Base-by-base conservation (phyloP, 2,329 filamentous ascomycete genomes). In the Pseudonectria foliicola region DNA sequence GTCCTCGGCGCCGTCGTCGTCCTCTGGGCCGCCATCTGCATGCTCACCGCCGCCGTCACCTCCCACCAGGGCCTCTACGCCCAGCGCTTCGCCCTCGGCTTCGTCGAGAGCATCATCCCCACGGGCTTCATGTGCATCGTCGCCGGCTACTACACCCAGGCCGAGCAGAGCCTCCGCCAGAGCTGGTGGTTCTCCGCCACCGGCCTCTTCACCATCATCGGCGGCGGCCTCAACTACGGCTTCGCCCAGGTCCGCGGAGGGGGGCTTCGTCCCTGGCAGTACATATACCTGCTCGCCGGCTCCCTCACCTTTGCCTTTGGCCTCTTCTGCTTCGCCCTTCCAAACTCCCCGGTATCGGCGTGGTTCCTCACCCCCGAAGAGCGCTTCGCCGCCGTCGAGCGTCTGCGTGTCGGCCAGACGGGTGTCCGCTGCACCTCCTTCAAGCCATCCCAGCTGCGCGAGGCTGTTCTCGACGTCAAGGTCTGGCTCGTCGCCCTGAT, bases 301-400 rank as follows among this genome's bases (percentile, higher is more conserved):
- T 64, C 63, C 0, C 48, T 84, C 32, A 84, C 80, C 0, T 73
- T 82, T 25, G 30, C 81, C 0, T 83, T 82, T 45, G 80, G 80
- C 0, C 36, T 79, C 0, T 68, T 70, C 50, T 85, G 80, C 57
- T 82, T 83, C 46, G 63, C 66, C 7, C 62, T 84, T 34, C 82
- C 83, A 0, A 76, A 77, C 43, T 81, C 76, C 1, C 78, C 82
- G 0, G 73, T 76, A 0, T 68, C 70, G 0, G 82, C 82, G 0
- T 84, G 80, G 80, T 86, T 86, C 49, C 59, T 86, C 26, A 75
- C 69, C 0, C 55, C 61, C 0, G 73, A 77, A 10, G 82, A 87
- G 55, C 66, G 73, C 6, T 62, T 81, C 13, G 73, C 80, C 0
- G 77, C 77, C 0, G 77, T 82, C 0, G 80, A 84, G 56, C 63